Percentiles rank a stretch among this genome's conserved stretches.
These are phyloP conservation scores for Yamadazyma sp. DNA, from an alignment of 805 yeast genomes.

Conservation along the genomic window DNA sequence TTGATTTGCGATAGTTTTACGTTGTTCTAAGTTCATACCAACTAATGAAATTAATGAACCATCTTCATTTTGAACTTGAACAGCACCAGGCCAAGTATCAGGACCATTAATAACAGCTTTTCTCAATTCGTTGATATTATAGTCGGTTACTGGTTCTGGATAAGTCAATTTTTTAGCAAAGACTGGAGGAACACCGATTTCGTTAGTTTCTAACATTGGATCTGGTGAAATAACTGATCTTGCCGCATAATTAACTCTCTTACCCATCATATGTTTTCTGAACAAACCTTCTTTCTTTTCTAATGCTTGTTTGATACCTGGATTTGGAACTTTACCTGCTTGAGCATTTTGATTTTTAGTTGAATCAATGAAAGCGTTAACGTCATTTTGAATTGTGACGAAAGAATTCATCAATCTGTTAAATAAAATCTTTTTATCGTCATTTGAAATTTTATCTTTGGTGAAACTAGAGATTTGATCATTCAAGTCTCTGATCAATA, in stretches of 20 bases:
- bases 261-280: slow-evolving; percentile 99
- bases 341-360: slow-evolving; percentile 77
- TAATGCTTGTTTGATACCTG: slow-evolving; percentile 96
- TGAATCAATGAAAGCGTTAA: slow-evolving; percentile 88
- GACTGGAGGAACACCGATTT: slow-evolving; percentile 98
- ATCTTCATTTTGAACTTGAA: slow-evolving; percentile 93
- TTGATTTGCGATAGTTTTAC: slow-evolving; percentile 93
- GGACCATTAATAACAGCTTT: slow-evolving; percentile 98
- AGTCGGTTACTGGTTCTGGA: slow-evolving; percentile 96
- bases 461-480: slow-evolving; percentile 62
- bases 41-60: slow-evolving; percentile 77
- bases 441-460: slow-evolving; percentile 43
- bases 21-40: slow-evolving; percentile 89
- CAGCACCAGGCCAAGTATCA: slow-evolving; percentile 98
- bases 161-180: slow-evolving; percentile 93
- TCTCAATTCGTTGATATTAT: slow-evolving; percentile 85
- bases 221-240: slow-evolving; percentile 99
- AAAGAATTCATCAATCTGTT: slow-evolving; percentile 93
- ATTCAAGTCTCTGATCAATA: slow-evolving; percentile 83
- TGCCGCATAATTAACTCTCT: slow-evolving; percentile 98
- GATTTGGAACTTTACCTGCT: slow-evolving; percentile 71
- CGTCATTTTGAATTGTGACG: slow-evolving; percentile 92
- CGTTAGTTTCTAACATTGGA: slow-evolving; percentile 96
- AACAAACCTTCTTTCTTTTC: slow-evolving; percentile 98
- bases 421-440: slow-evolving; percentile 73